These are phyloP conservation scores for Verticillium nonalfalfae DNA, from an alignment of 2,329 filamentous ascomycete genomes.

Conservation along the genomic window DNA sequence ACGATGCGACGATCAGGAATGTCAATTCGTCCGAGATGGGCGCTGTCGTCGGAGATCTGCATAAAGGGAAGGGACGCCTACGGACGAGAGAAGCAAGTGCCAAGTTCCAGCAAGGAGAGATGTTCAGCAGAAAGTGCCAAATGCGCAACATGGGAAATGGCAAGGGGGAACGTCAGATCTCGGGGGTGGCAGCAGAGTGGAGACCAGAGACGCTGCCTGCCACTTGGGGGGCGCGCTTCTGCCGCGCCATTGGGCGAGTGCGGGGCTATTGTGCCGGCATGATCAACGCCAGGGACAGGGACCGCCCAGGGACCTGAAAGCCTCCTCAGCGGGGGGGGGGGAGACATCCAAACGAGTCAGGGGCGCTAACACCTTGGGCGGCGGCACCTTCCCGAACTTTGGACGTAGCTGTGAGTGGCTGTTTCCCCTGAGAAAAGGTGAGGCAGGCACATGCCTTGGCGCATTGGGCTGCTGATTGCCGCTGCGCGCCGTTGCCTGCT, in stretches of 20 bases:
- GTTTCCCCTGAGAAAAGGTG: background rate
- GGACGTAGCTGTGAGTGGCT: background rate
- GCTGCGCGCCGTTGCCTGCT: background rate
- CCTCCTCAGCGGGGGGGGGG: background rate
- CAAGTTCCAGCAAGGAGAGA: background rate
- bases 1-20: background rate
- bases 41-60: background rate
- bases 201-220: background rate
- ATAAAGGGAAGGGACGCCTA: background rate
- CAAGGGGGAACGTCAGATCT: conserved; percentile 1
- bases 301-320: background rate
- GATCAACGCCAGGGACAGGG: conserved; percentile 3
- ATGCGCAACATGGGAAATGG: conserved; percentile 1
- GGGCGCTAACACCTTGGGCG: background rate
- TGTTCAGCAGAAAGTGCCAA: background rate
- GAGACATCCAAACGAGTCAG: background rate
- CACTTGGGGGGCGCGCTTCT: background rate
- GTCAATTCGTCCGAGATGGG: background rate
- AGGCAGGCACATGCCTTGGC: background rate
- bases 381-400: background rate
- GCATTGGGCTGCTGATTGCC: background rate
- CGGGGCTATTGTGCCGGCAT: conserved; percentile 1
- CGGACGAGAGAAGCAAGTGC: background rate
- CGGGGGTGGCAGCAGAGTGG: background rate
- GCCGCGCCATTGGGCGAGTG: background rate